Evolutionary conservation across 1,139 yeast species (phyloP), one percentile per base, ranked within the genome.

Genomic region (Taphrina populina): DNA sequence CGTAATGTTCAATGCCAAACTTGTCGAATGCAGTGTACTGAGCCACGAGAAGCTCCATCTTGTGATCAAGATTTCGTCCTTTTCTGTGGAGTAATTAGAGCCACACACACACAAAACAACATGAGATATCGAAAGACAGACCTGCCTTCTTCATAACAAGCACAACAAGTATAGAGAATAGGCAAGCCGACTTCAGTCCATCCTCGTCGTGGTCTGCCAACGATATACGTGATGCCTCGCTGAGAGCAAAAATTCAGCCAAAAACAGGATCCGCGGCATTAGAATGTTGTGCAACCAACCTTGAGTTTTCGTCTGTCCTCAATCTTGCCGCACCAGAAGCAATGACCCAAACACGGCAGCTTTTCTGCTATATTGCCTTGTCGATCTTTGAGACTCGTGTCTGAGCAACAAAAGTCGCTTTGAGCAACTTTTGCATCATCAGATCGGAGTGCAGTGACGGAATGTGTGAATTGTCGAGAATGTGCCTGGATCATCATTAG

Each of bases 71-170:
- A 20, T 30, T 39, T 17, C 54, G 37, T 7, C 54, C 54, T 21
- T 49, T 49, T 20, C 54, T 43, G 37, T 5, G 6, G 13, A 7
- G 7, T 6, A 8, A 19, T 33, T 19, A 43, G 11, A 11, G 6
- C 15, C 13, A 17, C 17, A 23, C 13, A n/a, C 21, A 21, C 29
- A 8, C 27, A 19, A 21, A 23, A 19, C 19, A 3, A 1, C 19
- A 7, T 7, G 19, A 11, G 15, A 21, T 21, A 8, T 27, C 8
- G 43, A 23, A 6, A 4, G 8, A 5, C 15, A 26, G 20, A 43
- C 47, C 47, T 40, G 15, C 54, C 34, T 40, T 49, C 45, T n/a
- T 49, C 54, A 24, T 49, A 49, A 46, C 54, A 49, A 32, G 46
- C 37, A 20, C 54, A 49, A 24, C 54, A 49, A 5, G 54, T 49